Evolutionary conservation across 2,329 filamentous ascomycete species (phyloP).

Genomic region (Cryphonectria japonica): DNA sequence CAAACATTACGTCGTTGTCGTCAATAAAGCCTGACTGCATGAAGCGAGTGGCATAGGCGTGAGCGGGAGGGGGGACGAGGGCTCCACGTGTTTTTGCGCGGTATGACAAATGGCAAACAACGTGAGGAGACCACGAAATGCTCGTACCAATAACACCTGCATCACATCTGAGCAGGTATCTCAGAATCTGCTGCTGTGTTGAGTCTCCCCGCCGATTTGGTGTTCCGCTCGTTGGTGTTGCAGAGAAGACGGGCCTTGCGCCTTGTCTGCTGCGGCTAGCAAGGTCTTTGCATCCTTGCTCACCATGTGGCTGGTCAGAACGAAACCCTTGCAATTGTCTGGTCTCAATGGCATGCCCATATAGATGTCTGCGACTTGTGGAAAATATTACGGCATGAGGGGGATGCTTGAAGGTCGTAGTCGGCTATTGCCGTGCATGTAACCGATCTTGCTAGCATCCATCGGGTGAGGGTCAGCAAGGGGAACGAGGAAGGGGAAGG

Average conservation of each 20-base stretch:
- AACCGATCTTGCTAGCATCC: conserved; percentile 8
- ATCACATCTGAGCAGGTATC: background rate
- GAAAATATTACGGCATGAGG: background rate
- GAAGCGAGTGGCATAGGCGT: background rate
- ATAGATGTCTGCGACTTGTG: conserved; percentile 6
- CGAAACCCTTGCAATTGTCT: conserved; percentile 25
- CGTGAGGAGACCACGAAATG: background rate
- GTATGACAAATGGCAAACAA: background rate
- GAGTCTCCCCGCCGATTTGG: background rate
- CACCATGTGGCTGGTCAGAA: conserved; percentile 22
- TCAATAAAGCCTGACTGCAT: background rate
- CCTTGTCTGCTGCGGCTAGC: conserved; percentile 22
- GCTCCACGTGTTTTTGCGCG: background rate
- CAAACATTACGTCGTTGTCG: background rate
- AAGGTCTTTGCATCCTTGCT: conserved; percentile 28
- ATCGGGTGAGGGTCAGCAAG: background rate
- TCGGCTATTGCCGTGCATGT: conserved; percentile 7
- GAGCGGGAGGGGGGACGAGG: background rate
- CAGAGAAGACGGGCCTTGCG: conserved; percentile 18
- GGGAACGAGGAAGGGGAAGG: no score
- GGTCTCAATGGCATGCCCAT: conserved; percentile 28
- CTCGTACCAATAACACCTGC: background rate
- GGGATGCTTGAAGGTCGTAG: background rate
- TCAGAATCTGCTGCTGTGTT: background rate
- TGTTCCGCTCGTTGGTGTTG: conserved; percentile 13